Evolutionary conservation across 495 filamentous ascomycete species (phyloP), one percentile per base, ranked within the genome.

Genomic region (Annulohypoxylon moriforme): DNA sequence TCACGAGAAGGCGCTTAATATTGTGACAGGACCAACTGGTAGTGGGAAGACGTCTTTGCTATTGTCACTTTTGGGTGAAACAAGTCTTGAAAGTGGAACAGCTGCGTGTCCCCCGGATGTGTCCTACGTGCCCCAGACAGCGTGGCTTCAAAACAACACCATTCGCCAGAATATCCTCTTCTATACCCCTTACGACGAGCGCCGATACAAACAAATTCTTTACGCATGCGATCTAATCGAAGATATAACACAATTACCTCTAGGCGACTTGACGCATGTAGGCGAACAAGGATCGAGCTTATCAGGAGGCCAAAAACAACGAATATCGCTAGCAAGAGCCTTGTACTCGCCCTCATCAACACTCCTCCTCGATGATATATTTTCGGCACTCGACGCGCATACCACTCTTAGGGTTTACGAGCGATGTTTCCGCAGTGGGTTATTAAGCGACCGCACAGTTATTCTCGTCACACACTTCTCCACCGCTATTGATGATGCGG

Each of bases 321-420:
- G 93, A 56, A 94, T 96, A 18, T 94, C 93, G 25, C 82, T 96
- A 31, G 93, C 93, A 10, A 85, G 93, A 74, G 93, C 93, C 4
- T 76, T 96, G 18, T 96, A 96, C 77, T 92, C 89, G 70, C 89
- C 86, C 74, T 91, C 91, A 6, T 85, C 86, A 14, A 91, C 94
- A 75, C 79, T 96, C 3, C 82, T 96, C 7, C 82, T 96, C 16
- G 93, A 96, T 75, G 93, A 96, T 78, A 93, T 92, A 71, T 83
- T 96, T 34, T 94, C 91, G 74, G 93, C 93, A 5, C 93, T 96
- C 13, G 93, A 96, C 78, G 92, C 93, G 5, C 92, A 96, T 69
- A 94, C 93, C 0, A 91, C 92, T 13, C 93, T 93, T 78, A 93
- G 93, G 84, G 93, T 96, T 60, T 94, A 94, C 74, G 88, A 93